Percentiles rank a stretch among this genome's conserved stretches.
Evolutionary conservation across 1,284 basidiomycete species (phyloP).

Genomic region (Sanghuangporus baumii): DNA sequence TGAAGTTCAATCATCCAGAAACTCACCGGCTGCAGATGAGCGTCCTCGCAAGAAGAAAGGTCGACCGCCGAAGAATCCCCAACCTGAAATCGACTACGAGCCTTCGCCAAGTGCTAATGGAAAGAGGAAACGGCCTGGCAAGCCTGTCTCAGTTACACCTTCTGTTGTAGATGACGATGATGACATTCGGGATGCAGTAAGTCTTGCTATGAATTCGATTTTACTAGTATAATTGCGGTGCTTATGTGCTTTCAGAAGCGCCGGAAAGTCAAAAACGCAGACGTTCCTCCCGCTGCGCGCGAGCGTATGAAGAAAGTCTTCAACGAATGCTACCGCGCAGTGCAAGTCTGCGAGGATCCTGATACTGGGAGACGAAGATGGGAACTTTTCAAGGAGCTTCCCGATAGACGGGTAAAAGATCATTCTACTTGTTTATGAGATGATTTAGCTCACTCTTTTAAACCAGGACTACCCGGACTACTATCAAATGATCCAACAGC

Average conservation of each 20-base stretch:
- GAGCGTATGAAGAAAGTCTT: slow-evolving; percentile 85
- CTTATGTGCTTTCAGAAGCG: slow-evolving; percentile 53
- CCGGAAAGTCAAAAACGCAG: slow-evolving; percentile 57
- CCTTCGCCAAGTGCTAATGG: slow-evolving; percentile 35
- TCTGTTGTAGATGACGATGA: slow-evolving; percentile 68
- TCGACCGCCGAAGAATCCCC: slow-evolving; percentile 44
- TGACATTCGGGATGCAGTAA: slow-evolving; percentile 57
- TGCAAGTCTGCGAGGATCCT: slow-evolving; percentile 63
- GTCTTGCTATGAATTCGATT: slow-evolving; percentile 24
- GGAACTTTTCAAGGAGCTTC: slow-evolving; percentile 78
- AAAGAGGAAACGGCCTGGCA: slow-evolving; percentile 69
- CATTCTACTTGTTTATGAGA: not conserved
- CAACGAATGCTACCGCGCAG: slow-evolving; percentile 76
- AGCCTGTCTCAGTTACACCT: slow-evolving; percentile 74
- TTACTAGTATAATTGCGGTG: not conserved
- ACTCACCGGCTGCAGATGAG: slow-evolving; percentile 58
- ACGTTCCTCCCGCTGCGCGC: slow-evolving; percentile 49
- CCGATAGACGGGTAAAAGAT: slow-evolving; percentile 59
- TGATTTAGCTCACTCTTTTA: slow-evolving; percentile 14
- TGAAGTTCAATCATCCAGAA: slow-evolving; percentile 43
- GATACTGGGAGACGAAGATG: slow-evolving; percentile 73
- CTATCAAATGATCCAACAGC: slow-evolving; percentile 70
- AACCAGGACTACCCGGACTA: slow-evolving; percentile 88
- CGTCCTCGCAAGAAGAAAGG: slow-evolving; percentile 65
- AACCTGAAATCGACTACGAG: slow-evolving; percentile 43